phyloP scores from a whole-genome alignment of 2,329 filamentous ascomycete genomes.

The Hymenotorrendiella dingleyae region DNA sequence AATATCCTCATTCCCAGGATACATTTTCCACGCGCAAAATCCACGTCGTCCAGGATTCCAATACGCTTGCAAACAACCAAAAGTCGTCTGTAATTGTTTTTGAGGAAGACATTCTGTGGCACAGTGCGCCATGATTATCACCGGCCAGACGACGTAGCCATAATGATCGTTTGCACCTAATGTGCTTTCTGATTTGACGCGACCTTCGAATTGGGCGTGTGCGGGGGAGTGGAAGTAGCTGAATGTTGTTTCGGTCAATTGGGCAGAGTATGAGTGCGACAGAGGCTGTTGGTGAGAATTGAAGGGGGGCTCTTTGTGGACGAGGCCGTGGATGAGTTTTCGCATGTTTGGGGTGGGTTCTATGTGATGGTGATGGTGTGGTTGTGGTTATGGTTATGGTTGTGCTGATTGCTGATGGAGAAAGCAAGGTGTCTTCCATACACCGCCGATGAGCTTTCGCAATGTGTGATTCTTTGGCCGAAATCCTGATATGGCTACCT shows the following conservation, averaged over 20 bases:
- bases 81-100: background rate
- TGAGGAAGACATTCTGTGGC: conserved; percentile 13
- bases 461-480: too few relatives aligned
- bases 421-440: too few relatives aligned
- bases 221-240: conserved; percentile 8
- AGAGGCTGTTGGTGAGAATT: too few relatives aligned
- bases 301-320: too few relatives aligned
- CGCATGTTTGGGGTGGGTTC: too few relatives aligned
- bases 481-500: too few relatives aligned
- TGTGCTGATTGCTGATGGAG: too few relatives aligned
- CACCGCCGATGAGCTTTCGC: too few relatives aligned
- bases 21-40: conserved; percentile 23
- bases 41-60: conserved; percentile 16
- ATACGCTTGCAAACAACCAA: conserved; percentile 12
- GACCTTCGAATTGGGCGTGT: conserved; percentile 12
- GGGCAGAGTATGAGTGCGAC: too few relatives aligned
- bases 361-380: too few relatives aligned
- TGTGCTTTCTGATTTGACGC: conserved; percentile 11
- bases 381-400: too few relatives aligned
- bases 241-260: background rate
- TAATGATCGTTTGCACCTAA: conserved; percentile 10
- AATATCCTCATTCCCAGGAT: conserved; percentile 19
- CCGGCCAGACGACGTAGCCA: conserved; percentile 21
- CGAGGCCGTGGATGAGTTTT: too few relatives aligned
- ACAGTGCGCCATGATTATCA: conserved; percentile 17